A percentile compares a stretch with the other conserved stretches of the same genome.
phyloP scores from a whole-genome alignment of 2,329 filamentous ascomycete species.

The Talaromyces sp. region DNA sequence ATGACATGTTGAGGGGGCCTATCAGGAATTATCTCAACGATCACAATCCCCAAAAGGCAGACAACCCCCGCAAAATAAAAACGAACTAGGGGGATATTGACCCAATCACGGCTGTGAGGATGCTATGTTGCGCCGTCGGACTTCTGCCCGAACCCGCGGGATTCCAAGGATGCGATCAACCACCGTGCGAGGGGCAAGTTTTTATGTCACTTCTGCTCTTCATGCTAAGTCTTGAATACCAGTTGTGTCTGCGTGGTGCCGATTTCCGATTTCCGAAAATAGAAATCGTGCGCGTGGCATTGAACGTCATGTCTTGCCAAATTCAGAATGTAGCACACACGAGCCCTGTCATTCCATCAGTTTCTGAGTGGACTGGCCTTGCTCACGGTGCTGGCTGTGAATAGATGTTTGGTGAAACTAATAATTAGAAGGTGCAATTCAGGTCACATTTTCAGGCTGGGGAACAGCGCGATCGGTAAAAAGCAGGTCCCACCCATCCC shows the following conservation, averaged over 20 bases:
- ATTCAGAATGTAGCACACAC: background rate
- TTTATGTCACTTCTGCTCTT: too few relatives aligned
- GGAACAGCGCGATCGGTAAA: background rate
- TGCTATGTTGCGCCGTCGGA: background rate
- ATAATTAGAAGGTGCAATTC: background rate
- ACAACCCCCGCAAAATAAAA: background rate
- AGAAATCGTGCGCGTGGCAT: background rate
- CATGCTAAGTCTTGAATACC: too few relatives aligned
- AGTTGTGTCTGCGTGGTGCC: too few relatives aligned
- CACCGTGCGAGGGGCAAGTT: too few relatives aligned
- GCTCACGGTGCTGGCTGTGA: background rate
- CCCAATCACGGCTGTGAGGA: too few relatives aligned
- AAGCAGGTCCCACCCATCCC: conserved; percentile 16
- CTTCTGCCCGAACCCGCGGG: background rate
- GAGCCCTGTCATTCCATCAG: background rate
- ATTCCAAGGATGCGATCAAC: too few relatives aligned
- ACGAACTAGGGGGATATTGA: background rate
- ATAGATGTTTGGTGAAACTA: background rate
- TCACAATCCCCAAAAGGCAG: background rate
- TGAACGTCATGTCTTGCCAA: background rate
- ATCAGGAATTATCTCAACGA: background rate
- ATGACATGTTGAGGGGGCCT: background rate
- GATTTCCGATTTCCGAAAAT: background rate
- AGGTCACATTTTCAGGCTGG: background rate
- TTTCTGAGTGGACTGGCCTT: background rate